A percentile compares a stretch with the other conserved stretches of the same genome.
phyloP scores from a whole-genome alignment of 176 grass and related monocot species.

The Juncus effusus region DNA sequence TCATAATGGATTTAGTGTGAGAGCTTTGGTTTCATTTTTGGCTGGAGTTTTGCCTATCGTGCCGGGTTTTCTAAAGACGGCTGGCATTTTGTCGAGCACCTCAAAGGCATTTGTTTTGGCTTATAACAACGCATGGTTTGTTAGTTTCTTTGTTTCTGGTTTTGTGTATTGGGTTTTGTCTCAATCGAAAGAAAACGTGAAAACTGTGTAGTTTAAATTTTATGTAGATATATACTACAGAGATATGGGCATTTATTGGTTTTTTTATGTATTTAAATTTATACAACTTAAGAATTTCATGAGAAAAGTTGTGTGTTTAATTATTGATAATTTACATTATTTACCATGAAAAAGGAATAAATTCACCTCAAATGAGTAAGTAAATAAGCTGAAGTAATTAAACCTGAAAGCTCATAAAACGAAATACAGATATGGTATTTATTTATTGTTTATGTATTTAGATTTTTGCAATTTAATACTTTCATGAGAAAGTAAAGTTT shows the following conservation, averaged over 20 bases:
- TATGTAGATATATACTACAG: neutral
- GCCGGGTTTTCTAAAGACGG: slow-evolving; percentile 63
- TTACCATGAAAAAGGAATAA: too few species aligned
- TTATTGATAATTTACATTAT: too few species aligned
- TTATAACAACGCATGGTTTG: slow-evolving; percentile 90
- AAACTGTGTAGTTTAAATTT: neutral
- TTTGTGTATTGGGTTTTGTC: slow-evolving; percentile 62
- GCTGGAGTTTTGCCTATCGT: slow-evolving; percentile 61
- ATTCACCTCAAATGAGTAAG: too few species aligned
- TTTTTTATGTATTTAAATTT: neutral
- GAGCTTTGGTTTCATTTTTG: slow-evolving; percentile 51
- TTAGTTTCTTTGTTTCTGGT: slow-evolving; percentile 75
- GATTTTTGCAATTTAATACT: too few species aligned
- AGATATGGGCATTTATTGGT: too few species aligned
- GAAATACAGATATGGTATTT: too few species aligned
- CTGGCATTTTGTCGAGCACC: slow-evolving; percentile 48
- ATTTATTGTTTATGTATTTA: too few species aligned
- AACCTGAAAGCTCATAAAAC: too few species aligned
- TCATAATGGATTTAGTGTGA: slow-evolving; percentile 57
- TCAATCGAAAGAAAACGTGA: slow-evolving; percentile 5
- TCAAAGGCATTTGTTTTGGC: slow-evolving; percentile 30
- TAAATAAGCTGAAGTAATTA: too few species aligned
- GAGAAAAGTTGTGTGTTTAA: too few species aligned
- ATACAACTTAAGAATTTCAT: too few species aligned
- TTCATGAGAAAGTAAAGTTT: too few species aligned